Evolutionary conservation across 2,329 filamentous ascomycete genomes (phyloP).

Genomic region (Sporothrix mexicana): DNA sequence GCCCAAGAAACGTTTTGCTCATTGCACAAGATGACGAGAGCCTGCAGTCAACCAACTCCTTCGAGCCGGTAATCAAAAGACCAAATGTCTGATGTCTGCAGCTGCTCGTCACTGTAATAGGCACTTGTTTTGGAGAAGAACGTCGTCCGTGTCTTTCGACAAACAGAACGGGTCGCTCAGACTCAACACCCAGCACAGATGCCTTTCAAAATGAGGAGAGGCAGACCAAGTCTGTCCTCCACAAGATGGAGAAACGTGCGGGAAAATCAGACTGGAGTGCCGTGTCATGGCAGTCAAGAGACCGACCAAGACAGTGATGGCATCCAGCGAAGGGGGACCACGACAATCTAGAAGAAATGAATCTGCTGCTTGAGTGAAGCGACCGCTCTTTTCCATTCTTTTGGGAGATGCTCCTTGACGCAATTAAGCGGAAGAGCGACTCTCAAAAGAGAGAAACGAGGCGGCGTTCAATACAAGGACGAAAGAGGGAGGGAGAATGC

Average conservation of each 20-base stretch:
- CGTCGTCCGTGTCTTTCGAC: slow-evolving; percentile 41
- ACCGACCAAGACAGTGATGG: not conserved
- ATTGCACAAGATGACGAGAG: slow-evolving; percentile 21
- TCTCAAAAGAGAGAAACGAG: not conserved
- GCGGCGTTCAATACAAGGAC: slow-evolving; percentile 15
- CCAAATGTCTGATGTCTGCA: not conserved
- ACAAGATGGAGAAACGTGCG: slow-evolving; percentile 62
- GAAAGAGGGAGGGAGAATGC: slow-evolving; percentile 22
- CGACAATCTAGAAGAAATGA: slow-evolving; percentile 72
- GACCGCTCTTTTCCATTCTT: not conserved
- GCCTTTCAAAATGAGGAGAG: slow-evolving; percentile 61
- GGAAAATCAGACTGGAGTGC: slow-evolving; percentile 81
- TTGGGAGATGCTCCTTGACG: not conserved
- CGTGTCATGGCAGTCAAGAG: slow-evolving; percentile 32
- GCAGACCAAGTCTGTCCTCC: slow-evolving; percentile 46
- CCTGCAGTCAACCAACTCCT: not conserved
- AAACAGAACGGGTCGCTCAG: slow-evolving; percentile 60
- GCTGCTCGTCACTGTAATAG: slow-evolving; percentile 47
- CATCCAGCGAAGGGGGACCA: slow-evolving; percentile 77
- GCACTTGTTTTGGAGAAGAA: slow-evolving; percentile 82
- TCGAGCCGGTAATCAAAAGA: not conserved
- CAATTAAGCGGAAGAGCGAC: not conserved
- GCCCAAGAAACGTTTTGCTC: slow-evolving; percentile 53
- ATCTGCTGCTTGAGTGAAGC: slow-evolving; percentile 29
- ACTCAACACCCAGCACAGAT: slow-evolving; percentile 75